Evolutionary conservation across 2,329 filamentous ascomycete genomes (phyloP), one percentile per base, ranked within the genome.

Genomic region (Periconia macrospinosa): DNA sequence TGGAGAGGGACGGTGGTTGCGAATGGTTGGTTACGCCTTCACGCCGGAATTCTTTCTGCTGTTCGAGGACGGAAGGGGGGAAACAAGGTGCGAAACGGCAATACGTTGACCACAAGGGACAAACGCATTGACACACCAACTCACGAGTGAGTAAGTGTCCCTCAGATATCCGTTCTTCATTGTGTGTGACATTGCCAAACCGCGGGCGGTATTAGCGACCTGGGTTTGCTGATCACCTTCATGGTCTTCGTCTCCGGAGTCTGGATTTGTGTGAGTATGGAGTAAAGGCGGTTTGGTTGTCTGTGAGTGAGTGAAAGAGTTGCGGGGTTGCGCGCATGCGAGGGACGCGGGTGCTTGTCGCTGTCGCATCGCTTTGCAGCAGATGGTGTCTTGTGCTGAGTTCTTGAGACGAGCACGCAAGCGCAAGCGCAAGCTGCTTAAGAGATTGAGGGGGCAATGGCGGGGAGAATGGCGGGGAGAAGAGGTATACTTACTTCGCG

Each of bases 141-240:
- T 27, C 23, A 27, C 23, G 23, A 27, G 23, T 27, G 23, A 27
- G 23, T 27, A 27, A 27, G 23, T n/a, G 11, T 59, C 61, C 59
- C 61, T 63, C 45, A 37, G 61, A 55, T 63, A 59, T 62, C 61
- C 45, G 56, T 63, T 63, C 53, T 55, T 50, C 35, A n/a, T n/a
- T 35, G 48, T 42, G 45, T 18, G 54, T 49, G 49, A 30, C 53
- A 55, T 45, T 9, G 53, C 46, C 17, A 30, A 44, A 45, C n/a
- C 52, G 52, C 45, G 50, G 41, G 49, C 52, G n/a, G 54, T 49
- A 55, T 62, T 58, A 58, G 55, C 46, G 52, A 42, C 44, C 19
- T 23, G 17, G 50, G 50, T 23, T 49, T 46, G 50, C 54, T 57
- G 42, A 50, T 52, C 48, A 48, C 30, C 9, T 30, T 41, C 46